phyloP scores from a whole-genome alignment of 352 stramenopile species.

The Globisporangium heterothallicum region DNA sequence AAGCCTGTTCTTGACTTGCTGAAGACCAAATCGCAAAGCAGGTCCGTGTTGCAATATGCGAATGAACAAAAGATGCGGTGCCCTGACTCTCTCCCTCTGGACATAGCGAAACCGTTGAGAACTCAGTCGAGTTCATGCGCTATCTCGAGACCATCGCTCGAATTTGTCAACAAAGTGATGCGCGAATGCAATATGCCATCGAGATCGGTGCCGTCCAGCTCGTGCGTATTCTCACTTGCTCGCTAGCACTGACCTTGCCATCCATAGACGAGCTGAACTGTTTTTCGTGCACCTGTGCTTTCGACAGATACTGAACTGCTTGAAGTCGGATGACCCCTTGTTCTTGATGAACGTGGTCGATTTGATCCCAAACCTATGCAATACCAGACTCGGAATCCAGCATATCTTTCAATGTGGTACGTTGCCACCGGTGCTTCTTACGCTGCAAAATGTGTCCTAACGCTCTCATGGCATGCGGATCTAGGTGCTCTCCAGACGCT shows the following conservation, averaged over 20 bases:
- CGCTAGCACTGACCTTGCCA: no score
- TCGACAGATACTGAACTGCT: conserved; percentile 56
- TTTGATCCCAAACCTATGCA: conserved; percentile 63
- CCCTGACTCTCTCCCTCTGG: no score
- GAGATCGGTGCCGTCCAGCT: conserved; percentile 32
- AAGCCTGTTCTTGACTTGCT: conserved; percentile 47
- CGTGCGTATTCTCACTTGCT: conserved; percentile 16
- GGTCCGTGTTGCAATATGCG: no score
- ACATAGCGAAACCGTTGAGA: conserved; percentile 37
- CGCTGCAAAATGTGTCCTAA: not conserved
- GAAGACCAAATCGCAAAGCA: conserved; percentile 35
- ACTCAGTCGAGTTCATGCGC: conserved; percentile 71
- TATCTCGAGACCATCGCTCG: conserved; percentile 69
- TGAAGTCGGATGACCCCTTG: conserved; percentile 71
- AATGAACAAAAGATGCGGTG: no score
- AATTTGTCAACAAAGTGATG: conserved; percentile 49
- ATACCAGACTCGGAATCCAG: conserved; percentile 54
- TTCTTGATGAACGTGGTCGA: conserved; percentile 86
- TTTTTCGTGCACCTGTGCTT: no score
- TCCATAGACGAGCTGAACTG: no score
- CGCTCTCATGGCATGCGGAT: not conserved
- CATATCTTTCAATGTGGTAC: conserved; percentile 79
- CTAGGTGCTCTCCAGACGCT: conserved; percentile 61
- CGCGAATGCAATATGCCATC: conserved; percentile 60
- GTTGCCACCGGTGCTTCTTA: not conserved